phyloP scores from a whole-genome alignment of 2,329 filamentous ascomycete genomes.

The Ophiostoma pallidulum region DNA sequence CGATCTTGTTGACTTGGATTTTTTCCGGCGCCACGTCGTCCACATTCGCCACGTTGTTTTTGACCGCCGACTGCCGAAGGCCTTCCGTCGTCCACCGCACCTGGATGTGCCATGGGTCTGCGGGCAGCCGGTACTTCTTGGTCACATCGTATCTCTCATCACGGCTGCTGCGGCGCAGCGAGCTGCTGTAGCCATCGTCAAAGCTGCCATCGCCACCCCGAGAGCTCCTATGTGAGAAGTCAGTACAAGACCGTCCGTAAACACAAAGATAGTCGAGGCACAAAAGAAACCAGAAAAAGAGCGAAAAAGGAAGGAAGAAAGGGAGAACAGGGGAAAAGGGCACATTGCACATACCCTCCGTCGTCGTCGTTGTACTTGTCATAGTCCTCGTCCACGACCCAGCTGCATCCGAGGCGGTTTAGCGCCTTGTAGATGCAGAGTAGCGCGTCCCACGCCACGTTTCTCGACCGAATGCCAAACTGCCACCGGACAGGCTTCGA shows the following conservation, averaged over 20 bases:
- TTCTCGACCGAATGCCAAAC: slow-evolving; percentile 91
- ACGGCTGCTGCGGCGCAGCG: slow-evolving; percentile 24
- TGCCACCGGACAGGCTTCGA: slow-evolving; percentile 86
- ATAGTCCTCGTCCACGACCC: slow-evolving; percentile 60
- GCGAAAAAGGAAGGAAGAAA: slow-evolving; percentile 3
- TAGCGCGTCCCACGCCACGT: slow-evolving; percentile 88
- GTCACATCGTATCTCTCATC: slow-evolving; percentile 38
- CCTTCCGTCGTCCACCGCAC: slow-evolving; percentile 75
- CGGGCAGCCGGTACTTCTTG: slow-evolving; percentile 71
- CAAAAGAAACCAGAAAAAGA: background rate
- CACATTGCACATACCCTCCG: slow-evolving; percentile 29
- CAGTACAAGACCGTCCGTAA: too few species aligned
- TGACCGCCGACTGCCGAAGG: slow-evolving; percentile 29
- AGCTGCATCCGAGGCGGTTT: slow-evolving; percentile 77
- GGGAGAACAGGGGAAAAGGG: too few species aligned
- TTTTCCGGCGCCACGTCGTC: slow-evolving; percentile 30
- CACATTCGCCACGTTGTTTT: slow-evolving; percentile 24
- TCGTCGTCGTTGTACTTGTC: slow-evolving; percentile 37
- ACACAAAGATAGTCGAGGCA: too few species aligned
- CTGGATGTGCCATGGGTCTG: slow-evolving; percentile 89
- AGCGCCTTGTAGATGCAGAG: slow-evolving; percentile 91
- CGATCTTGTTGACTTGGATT: slow-evolving; percentile 31
- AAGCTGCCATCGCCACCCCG: slow-evolving; percentile 16
- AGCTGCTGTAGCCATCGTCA: slow-evolving; percentile 23
- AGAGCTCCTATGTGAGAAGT: background rate